phyloP scores from a whole-genome alignment of 768 basidiomycete genomes.

The Kwoniella bestiolae region DNA sequence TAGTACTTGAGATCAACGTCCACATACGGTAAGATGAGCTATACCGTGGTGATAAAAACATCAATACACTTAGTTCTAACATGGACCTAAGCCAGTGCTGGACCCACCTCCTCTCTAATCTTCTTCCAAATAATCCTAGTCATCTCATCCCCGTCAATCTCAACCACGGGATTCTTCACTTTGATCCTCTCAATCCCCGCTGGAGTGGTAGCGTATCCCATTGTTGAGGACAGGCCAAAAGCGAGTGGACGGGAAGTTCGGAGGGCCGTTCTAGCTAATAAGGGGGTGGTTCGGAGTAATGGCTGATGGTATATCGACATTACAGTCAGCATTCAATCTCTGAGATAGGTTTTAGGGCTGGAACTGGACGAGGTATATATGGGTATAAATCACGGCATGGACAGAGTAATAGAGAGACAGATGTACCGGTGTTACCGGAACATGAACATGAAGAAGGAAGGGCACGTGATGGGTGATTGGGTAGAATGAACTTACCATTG shows the following conservation, averaged over 20 bases:
- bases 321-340: neutral
- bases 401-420: neutral
- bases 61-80: neutral
- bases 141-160: constrained; percentile 98
- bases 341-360: neutral
- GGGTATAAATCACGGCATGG: neutral
- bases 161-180: constrained; percentile 84
- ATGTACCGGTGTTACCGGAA: constrained; percentile 6
- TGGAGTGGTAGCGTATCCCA: constrained; percentile 38
- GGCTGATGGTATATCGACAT: constrained; percentile 11
- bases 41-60: neutral
- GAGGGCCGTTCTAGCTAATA: constrained; percentile 17
- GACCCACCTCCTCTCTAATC: constrained; percentile 84
- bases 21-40: constrained; percentile 95
- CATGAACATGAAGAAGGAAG: constrained; percentile 1
- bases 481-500: too few relatives aligned
- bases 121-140: constrained; percentile 99
- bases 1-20: constrained; percentile 97
- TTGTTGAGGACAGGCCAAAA: constrained; percentile 31
- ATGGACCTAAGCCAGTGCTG: neutral
- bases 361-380: neutral
- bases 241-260: constrained; percentile 25
- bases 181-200: constrained; percentile 62
- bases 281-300: constrained; percentile 20
- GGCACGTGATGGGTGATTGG: too few relatives aligned